Evolutionary conservation across 768 basidiomycete genomes (phyloP), one percentile per base, ranked within the genome.

Genomic region (Lentinula boryana): DNA sequence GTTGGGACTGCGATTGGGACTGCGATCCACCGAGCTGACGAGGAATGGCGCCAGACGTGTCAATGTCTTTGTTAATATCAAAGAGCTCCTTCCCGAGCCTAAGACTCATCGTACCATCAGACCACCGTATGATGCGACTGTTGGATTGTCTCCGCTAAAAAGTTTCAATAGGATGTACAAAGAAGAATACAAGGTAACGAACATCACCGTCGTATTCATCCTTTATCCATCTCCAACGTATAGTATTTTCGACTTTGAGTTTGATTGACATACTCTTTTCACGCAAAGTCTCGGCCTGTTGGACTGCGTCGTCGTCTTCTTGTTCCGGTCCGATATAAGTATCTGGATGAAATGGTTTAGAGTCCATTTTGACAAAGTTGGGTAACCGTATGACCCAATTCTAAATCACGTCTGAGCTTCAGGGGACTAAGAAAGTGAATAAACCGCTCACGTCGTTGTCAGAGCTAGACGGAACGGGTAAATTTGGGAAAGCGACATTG

Each of bases 201-300:
- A 95, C 95, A 67, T 91, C 88, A 68, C 84, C 76, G 5, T 88
- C 91, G 43, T 79, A 75, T 60, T 81, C 81, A 64, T 91, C 89
- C 70, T 89, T 90, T 1, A 80, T 79, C 97, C 97, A 99, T 66
- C 88, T 85, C 97, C 97, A 99, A 41, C 97, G 83, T 18, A 98
- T 80, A 5, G 95, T 95, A 71, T 97, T 97, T 77, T 94, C 92
- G 7, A 97, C 91, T 65, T 91, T 88, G 53, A 92, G 81, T 70
- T 92, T 93, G 68, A 92, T 87, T 48, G 84, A 80, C 86, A 90
- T 91, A 60, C 88, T 89, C 73, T 87, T 87, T 72, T 92, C 89
- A 57, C 86, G 84, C 23, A 86, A 72, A 13, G 79, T 84, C 60
- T 86, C 86, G 9, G 76, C 80, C 56, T 82, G 77, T 33, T 80